Conservation (phyloP, 148 eudicot genomes). For the Nyssa sinensis region DNA sequence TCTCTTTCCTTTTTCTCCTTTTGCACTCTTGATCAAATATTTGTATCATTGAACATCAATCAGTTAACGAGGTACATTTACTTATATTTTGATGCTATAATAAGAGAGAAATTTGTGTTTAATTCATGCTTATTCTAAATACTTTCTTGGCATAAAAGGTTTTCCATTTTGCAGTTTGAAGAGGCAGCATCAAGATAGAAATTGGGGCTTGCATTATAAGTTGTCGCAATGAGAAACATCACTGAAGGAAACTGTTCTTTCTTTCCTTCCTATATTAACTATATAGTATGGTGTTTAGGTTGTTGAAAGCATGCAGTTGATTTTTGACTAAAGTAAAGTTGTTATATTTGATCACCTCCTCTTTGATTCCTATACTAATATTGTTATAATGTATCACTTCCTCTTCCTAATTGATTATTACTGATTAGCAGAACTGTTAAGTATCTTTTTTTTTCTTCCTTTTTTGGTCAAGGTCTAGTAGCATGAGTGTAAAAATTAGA, state of each 20-base stretch:
- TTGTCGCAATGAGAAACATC: conserved; percentile 29
- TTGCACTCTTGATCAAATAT: not conserved
- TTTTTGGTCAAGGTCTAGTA: not conserved
- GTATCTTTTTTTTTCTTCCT: not conserved
- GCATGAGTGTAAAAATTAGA: not conserved
- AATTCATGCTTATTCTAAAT: conserved; percentile 11
- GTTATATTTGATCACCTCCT: not conserved
- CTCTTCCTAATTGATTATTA: not conserved
- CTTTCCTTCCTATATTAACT: conserved; percentile 15
- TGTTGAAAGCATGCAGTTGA: conserved; percentile 4
- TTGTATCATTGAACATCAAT: not conserved
- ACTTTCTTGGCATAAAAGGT: conserved; percentile 29
- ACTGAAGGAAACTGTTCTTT: conserved; percentile 27
- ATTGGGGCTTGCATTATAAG: conserved; percentile 28
- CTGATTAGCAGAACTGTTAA: not conserved
- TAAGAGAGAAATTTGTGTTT: conserved; percentile 10
- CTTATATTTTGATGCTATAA: conserved; percentile 7
- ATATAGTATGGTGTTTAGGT: not conserved
- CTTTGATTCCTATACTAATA: not conserved
- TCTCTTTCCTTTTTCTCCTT: not conserved
- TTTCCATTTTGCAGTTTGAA: conserved; percentile 34
- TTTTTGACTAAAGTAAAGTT: not conserved
- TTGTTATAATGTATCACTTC: not conserved
- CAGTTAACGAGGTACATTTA: not conserved
- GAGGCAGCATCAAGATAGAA: conserved; percentile 35